Evolutionary conservation across 768 basidiomycete species (phyloP).

Genomic region (Phanerodontia chrysosporium): DNA sequence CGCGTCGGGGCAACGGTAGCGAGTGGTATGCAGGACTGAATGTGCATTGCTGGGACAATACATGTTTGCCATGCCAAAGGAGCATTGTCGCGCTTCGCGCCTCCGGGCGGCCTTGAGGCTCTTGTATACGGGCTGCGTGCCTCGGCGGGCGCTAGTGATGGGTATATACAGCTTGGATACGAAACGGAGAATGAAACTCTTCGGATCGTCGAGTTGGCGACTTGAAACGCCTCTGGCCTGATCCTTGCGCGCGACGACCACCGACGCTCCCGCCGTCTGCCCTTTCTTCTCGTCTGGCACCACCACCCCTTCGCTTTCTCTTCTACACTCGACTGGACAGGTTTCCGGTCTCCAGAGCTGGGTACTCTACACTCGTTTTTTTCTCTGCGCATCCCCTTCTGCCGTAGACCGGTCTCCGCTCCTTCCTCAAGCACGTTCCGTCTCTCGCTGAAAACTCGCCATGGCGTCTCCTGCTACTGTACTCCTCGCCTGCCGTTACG

Average conservation of each 20-base stretch:
- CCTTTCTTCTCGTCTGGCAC: neutral
- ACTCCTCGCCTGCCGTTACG: conserved; percentile 51
- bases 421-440: conserved; percentile 18
- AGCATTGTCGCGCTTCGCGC: neutral
- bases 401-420: conserved; percentile 32
- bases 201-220: conserved; percentile 1
- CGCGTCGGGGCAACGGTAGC: neutral
- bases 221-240: conserved; percentile 2
- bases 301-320: conserved; percentile 1
- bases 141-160: neutral
- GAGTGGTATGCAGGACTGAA: neutral
- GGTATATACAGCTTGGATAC: conserved; percentile 3
- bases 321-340: conserved; percentile 24
- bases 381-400: conserved; percentile 16
- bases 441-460: conserved; percentile 27
- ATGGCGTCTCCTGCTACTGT: conserved; percentile 36
- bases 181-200: neutral
- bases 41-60: neutral
- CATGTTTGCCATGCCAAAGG: neutral
- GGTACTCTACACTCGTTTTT: conserved; percentile 14
- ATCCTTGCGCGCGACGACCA: neutral
- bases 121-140: no score
- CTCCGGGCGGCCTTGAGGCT: neutral
- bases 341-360: conserved; percentile 28
- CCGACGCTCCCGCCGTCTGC: neutral